Evolutionary conservation across 2,329 filamentous ascomycete species (phyloP), one percentile per base, ranked within the genome.

Genomic region (Exophiala viscosa): DNA sequence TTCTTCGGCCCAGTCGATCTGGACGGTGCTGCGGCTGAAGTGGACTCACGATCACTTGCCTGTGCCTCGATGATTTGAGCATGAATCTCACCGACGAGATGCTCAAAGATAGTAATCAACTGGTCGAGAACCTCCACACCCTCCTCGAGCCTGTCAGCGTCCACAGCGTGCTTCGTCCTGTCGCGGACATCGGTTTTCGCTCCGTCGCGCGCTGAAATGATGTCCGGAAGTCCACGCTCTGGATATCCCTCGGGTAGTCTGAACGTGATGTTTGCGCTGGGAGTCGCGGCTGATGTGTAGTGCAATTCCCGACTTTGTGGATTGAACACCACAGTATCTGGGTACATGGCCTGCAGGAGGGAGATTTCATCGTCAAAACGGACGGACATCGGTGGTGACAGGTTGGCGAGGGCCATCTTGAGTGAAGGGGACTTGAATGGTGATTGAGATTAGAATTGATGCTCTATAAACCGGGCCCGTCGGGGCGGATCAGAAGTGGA

Each of bases 281-380:
- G 23, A 28, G 23, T 28, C 1, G 23, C 23, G 23, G 23, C 5
- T 28, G 43, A 38, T 18, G 42, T 56, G 45, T 55, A 62, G 5
- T 44, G 41, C 31, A 62, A 6, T 23, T 62, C 60, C 10, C 55
- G 52, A 33, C 41, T 44, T 14, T 48, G 31, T 1, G 17, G 31
- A 31, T 50, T 43, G 48, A 52, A 62, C 5, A 33, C 35, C 20
- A 60, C 11, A 4, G 33, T 15, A 5, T 44, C 40, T 9, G 57
- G 57, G 35, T 57, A 62, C 60, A 62, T 62, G 5, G 58, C 58
- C 14, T 53, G 14, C n/a, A 62, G 49, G 5, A 62, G 53, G 11
- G 49, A 53, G 3, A 62, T 28, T 48, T 62, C 60, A 13, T 50
- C 38, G n/a, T 53, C 54, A 33, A 56, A 55, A 14, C 60, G 58